These are phyloP conservation scores for Lachancea quebecensis DNA, from an alignment of 805 yeast species.

Conservation along the genomic window DNA sequence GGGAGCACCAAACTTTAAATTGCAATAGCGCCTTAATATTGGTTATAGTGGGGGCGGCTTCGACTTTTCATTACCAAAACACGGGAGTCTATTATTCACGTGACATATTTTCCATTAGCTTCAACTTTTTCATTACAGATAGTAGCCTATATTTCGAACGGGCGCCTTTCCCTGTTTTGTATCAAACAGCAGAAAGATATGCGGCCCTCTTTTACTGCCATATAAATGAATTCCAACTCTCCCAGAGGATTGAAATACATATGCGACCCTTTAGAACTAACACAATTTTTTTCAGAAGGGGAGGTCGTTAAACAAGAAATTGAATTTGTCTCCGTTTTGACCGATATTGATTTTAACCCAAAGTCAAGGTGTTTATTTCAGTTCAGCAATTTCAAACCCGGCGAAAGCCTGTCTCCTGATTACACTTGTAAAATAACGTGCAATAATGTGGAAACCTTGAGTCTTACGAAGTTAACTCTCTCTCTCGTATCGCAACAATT, in stretches of 20 bases:
- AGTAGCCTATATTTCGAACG: too few species aligned
- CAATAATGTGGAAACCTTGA: constrained; percentile 10
- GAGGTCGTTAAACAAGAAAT: constrained; percentile 5
- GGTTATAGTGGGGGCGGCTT: too few species aligned
- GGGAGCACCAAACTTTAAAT: too few species aligned
- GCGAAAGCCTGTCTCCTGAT: constrained; percentile 6
- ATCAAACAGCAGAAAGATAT: not conserved
- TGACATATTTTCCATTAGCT: too few species aligned
- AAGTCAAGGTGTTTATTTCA: constrained; percentile 11
- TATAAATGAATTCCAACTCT: not conserved
- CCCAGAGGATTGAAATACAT: not conserved
- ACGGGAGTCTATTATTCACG: too few species aligned
- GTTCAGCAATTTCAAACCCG: constrained; percentile 15
- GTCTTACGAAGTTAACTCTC: constrained; percentile 17
- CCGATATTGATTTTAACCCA: constrained; percentile 12
- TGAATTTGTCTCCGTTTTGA: constrained; percentile 18
- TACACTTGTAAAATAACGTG: constrained; percentile 14
- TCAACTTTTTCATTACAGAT: too few species aligned
- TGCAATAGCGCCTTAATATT: too few species aligned
- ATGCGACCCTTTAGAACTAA: not conserved
- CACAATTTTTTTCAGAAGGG: constrained; percentile 1
- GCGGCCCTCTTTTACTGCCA: not conserved
- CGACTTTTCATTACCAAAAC: too few species aligned
- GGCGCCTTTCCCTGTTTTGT: too few species aligned
- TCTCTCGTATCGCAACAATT: constrained; percentile 16